Percentiles rank a stretch among this genome's conserved stretches.
Evolutionary conservation across 2,329 filamentous ascomycete genomes (phyloP).

Genomic region (Talaromyces amestolkiae): DNA sequence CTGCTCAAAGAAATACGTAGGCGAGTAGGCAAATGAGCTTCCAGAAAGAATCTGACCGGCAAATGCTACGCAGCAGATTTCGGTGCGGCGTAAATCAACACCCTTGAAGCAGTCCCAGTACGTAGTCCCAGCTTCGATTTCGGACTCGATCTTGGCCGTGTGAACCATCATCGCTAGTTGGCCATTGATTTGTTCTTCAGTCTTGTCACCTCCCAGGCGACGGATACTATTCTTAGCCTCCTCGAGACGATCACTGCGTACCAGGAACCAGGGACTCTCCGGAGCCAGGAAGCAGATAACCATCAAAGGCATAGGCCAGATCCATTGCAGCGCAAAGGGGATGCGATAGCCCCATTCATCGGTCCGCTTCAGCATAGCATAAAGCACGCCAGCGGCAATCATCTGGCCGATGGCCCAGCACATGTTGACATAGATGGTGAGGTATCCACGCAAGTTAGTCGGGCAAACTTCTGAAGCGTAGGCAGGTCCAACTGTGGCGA

Average conservation of each 20-base stretch:
- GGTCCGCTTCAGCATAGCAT: slow-evolving; percentile 37
- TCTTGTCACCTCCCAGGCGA: slow-evolving; percentile 26
- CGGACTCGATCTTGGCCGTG: slow-evolving; percentile 54
- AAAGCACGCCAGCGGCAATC: slow-evolving; percentile 49
- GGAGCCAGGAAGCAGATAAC: no score
- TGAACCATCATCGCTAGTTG: slow-evolving; percentile 22
- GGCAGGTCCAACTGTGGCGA: slow-evolving; percentile 54
- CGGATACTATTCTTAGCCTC: slow-evolving; percentile 36
- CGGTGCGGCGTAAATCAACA: slow-evolving; percentile 40
- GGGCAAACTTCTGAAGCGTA: slow-evolving; percentile 54
- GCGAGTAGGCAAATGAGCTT: slow-evolving; percentile 45
- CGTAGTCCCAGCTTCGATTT: slow-evolving; percentile 59
- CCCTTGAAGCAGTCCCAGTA: slow-evolving; percentile 55
- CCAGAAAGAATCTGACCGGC: slow-evolving; percentile 44
- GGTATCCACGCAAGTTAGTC: slow-evolving; percentile 47
- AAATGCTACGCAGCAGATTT: slow-evolving; percentile 44
- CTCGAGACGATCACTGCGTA: slow-evolving; percentile 41
- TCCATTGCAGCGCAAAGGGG: slow-evolving; percentile 54
- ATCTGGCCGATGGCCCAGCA: slow-evolving; percentile 59
- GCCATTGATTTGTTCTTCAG: not conserved
- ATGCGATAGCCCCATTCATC: slow-evolving; percentile 52
- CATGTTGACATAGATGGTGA: slow-evolving; percentile 57
- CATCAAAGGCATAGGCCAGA: slow-evolving; percentile 44
- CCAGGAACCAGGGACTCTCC: slow-evolving; percentile 48
- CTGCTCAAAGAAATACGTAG: slow-evolving; percentile 15